Evolutionary conservation across 164 flowering plant genomes (phyloP), one percentile per base, ranked within the genome.

Genomic region (Vitis rupestris): DNA sequence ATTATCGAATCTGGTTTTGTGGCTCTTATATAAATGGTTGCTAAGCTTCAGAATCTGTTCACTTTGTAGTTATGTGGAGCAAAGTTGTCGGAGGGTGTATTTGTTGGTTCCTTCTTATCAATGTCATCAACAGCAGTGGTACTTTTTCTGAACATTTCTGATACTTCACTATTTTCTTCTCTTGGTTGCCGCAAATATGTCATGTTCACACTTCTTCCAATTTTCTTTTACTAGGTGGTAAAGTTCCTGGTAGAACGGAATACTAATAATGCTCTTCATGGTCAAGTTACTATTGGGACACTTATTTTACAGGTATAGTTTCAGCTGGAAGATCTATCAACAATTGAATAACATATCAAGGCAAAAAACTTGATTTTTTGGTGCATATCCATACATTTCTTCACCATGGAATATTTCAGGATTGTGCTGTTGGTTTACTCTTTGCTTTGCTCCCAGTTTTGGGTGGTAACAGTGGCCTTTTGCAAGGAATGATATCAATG

Each of bases 121-220:
- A 93, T 95, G 99, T 95, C 98, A 69, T 95, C 98, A 70, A 93
- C 99, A 37, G 99, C 99, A 61, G 93, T 95, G 89, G 99, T 95
- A 84, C 65, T 63, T 8, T 72, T 75, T 67, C 50, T 61, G 13
- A 64, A 63, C 12, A 27, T 65, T 48, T 59, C 60, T 50, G 8
- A 10, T 27, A 4, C 65, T 54, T 16, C 31, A 50, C 49, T 7
- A 15, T 47, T 30, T 70, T n/a, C 30, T 17, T 3, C 9, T 48
- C 10, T 14, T 50, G n/a, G 51, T n/a, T 67, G 47, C 61, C 27
- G 2, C 50, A 61, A 15, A 16, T 23, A 23, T 49, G 56, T 12
- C 19, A 6, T 47, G 50, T 59, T 74, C 48, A 59, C 66, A 29
- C 16, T 48, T 50, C 51, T 64, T 53, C 51, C 59, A 50, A 19